A percentile compares a stretch with the other conserved stretches of the same genome.
Conservation (phyloP, 345 rosid species). For the Hibiscus mutabilis region DNA sequence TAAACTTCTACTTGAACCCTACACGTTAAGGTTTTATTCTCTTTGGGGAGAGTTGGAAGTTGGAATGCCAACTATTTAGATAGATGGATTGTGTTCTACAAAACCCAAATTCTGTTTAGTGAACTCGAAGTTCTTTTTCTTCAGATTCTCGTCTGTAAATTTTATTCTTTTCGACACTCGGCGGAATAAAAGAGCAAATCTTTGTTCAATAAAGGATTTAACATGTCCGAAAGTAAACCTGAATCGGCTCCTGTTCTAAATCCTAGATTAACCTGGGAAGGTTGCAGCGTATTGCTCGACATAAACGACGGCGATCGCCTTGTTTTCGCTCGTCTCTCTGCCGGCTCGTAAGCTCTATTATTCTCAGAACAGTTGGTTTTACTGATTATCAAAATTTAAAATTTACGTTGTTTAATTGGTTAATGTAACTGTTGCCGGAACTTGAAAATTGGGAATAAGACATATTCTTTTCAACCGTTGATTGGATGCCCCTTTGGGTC, state of each 20-base stretch:
- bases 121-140: background rate
- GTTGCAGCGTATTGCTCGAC: constrained; percentile 91
- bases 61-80: background rate
- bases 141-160: background rate
- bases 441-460: constrained; percentile 65
- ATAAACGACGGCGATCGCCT: constrained; percentile 89
- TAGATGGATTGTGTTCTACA: background rate
- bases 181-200: background rate
- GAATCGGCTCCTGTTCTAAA: constrained; percentile 15
- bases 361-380: background rate
- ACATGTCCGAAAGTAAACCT: constrained; percentile 16
- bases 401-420: background rate
- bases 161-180: background rate
- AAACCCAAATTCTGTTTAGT: background rate
- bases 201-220: background rate
- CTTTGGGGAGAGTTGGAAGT: background rate
- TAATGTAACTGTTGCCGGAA: constrained; percentile 24
- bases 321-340: constrained; percentile 80
- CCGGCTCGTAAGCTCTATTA: constrained; percentile 54
- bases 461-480: constrained; percentile 58
- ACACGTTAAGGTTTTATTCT: background rate
- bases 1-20: constrained; percentile 3
- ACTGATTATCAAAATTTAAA: background rate
- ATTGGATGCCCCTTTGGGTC: constrained; percentile 84
- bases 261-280: constrained; percentile 72